Conservation (phyloP, 768 basidiomycete species). For the Hebeloma cylindrosporum region DNA sequence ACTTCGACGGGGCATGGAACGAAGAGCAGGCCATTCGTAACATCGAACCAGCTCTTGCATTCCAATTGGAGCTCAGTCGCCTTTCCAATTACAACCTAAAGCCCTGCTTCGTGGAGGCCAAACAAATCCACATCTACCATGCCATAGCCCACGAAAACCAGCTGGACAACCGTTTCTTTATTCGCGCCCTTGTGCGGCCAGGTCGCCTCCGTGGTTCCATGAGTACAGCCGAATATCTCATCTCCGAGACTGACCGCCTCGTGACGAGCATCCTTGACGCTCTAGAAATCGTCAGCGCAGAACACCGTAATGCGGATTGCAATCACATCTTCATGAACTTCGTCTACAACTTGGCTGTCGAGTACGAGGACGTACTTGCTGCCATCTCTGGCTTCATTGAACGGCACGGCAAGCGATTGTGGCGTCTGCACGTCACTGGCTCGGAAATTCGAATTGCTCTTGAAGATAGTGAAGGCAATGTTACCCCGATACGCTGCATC, state of each 20-base stretch:
- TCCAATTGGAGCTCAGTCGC: constrained; percentile 95
- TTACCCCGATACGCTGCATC: constrained; percentile 94
- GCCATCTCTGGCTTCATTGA: constrained; percentile 99
- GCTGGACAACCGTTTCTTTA: constrained; percentile 97
- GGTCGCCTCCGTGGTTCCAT: constrained; percentile 90
- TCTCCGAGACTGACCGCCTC: constrained; percentile 96
- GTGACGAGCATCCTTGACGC: constrained; percentile 94
- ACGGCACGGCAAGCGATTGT: constrained; percentile 95
- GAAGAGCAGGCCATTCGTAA: constrained; percentile 98
- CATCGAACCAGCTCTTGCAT: constrained; percentile 96
- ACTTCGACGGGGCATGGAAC: constrained; percentile 70
- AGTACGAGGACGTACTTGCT: constrained; percentile 94
- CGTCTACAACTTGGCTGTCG: constrained; percentile 92
- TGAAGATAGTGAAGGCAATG: constrained; percentile 93
- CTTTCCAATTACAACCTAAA: constrained; percentile 95
- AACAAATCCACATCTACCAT: constrained; percentile 98
- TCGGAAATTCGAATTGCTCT: constrained; percentile 95
- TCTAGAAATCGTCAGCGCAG: constrained; percentile 88
- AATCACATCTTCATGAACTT: constrained; percentile 99
- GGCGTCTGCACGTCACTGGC: constrained; percentile 97
- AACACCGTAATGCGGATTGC: constrained; percentile 91
- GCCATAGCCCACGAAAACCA: constrained; percentile 95
- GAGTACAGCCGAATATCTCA: constrained; percentile 96
- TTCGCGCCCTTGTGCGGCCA: constrained; percentile 94
- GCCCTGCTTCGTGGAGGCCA: constrained; percentile 95